Evolutionary conservation across 371 early-diverging fungal species (phyloP).

Genomic region (Synchytrium microbalum): DNA sequence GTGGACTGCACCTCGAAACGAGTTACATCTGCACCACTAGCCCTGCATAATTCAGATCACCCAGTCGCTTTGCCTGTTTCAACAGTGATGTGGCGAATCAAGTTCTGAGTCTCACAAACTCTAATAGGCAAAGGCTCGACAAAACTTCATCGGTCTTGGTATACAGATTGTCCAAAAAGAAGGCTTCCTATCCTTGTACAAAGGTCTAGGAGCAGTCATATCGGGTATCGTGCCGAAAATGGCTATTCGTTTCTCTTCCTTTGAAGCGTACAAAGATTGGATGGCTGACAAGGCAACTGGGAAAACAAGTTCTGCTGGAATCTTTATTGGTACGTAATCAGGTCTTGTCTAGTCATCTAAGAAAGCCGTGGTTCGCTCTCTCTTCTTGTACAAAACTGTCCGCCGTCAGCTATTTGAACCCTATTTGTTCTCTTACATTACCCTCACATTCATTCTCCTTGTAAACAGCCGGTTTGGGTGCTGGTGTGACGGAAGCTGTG

Average conservation of each 20-base stretch:
- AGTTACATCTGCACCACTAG: neutral
- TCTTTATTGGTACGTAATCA: slow-evolving; percentile 63
- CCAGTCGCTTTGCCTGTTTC: slow-evolving; percentile 6
- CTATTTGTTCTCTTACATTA: neutral
- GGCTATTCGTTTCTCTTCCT: slow-evolving; percentile 96
- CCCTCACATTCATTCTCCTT: neutral
- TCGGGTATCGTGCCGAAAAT: slow-evolving; percentile 97
- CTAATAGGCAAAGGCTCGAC: neutral
- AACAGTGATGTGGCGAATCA: too few relatives aligned
- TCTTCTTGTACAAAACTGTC: too few relatives aligned
- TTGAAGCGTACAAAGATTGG: slow-evolving; percentile 85
- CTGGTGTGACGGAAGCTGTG: slow-evolving; percentile 94
- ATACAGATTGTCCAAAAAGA: slow-evolving; percentile 78
- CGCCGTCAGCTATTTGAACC: too few relatives aligned
- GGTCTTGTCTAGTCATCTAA: neutral
- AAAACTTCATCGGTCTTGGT: slow-evolving; percentile 73
- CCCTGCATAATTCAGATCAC: neutral
- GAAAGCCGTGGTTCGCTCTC: neutral
- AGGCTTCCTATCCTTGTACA: slow-evolving; percentile 85
- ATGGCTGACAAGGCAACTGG: slow-evolving; percentile 65
- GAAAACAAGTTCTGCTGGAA: slow-evolving; percentile 57
- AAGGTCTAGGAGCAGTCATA: slow-evolving; percentile 96
- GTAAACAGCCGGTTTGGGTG: slow-evolving; percentile 77
- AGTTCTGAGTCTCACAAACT: too few relatives aligned
- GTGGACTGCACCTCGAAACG: neutral